phyloP scores from a whole-genome alignment of 1,139 yeast species.

The Sugiyamaella grinbergsii region DNA sequence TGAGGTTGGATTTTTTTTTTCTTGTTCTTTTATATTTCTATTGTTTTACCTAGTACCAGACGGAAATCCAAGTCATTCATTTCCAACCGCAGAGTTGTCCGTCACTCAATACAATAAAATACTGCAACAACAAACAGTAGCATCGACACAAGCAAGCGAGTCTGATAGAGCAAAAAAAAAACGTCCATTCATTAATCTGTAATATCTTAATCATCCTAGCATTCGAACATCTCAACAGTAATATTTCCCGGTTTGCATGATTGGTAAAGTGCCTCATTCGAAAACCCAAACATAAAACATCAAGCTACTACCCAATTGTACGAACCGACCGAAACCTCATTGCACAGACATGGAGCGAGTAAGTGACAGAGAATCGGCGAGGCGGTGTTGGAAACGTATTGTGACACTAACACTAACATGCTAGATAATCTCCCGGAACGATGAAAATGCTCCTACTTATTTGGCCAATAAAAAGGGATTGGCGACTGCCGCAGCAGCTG shows the following conservation, averaged over 20 bases:
- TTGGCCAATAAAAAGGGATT: slow-evolving; percentile 3
- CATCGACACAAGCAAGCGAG: too few species aligned
- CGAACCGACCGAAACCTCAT: too few species aligned
- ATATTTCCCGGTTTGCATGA: too few species aligned
- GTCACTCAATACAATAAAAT: too few species aligned
- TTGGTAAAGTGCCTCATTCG: too few species aligned
- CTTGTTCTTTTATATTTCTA: not conserved
- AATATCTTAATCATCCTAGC: not conserved
- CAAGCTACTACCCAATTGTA: too few species aligned
- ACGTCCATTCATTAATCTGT: not conserved
- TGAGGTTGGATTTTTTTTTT: slow-evolving; percentile 10
- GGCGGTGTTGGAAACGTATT: not conserved
- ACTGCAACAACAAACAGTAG: too few species aligned
- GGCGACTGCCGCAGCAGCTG: slow-evolving; percentile 20
- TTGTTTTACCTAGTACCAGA: not conserved
- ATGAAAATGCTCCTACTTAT: slow-evolving; percentile 16
- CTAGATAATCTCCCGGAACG: slow-evolving; percentile 10
- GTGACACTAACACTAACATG: not conserved
- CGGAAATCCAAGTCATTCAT: not conserved
- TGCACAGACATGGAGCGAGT: not conserved
- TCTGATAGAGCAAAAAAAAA: too few species aligned
- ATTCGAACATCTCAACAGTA: too few species aligned
- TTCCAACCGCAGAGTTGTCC: not conserved
- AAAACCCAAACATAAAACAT: too few species aligned
- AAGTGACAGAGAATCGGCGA: not conserved